Evolutionary conservation across 73 alveolate genomes (phyloP).

Genomic region (Paraurostyla sp.): DNA sequence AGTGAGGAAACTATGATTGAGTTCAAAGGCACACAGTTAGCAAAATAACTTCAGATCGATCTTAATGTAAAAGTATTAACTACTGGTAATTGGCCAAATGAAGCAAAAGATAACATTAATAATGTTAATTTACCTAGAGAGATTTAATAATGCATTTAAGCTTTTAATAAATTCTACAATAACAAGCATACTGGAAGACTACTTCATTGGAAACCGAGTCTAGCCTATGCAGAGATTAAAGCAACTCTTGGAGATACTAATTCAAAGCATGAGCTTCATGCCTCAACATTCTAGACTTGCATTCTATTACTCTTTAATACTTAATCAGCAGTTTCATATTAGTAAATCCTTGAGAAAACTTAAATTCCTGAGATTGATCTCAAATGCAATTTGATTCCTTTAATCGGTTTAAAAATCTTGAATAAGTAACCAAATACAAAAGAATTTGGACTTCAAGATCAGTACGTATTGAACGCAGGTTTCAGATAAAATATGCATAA

Average conservation of each 20-base stretch:
- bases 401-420: slow-evolving; percentile 60
- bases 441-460: slow-evolving; percentile 46
- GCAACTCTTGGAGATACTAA: slow-evolving; percentile 68
- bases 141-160: neutral
- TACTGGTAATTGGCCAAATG: slow-evolving; percentile 87
- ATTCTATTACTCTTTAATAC: slow-evolving; percentile 77
- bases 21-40: slow-evolving; percentile 55
- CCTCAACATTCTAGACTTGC: slow-evolving; percentile 79
- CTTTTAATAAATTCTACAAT: slow-evolving; percentile 72
- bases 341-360: slow-evolving; percentile 3
- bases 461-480: slow-evolving; percentile 63
- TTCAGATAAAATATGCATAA: slow-evolving; percentile 66
- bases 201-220: slow-evolving; percentile 80
- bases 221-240: slow-evolving; percentile 75
- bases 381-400: slow-evolving; percentile 73
- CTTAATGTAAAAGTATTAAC: slow-evolving; percentile 80
- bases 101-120: neutral
- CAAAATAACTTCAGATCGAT: slow-evolving; percentile 41
- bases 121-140: slow-evolving; percentile 54
- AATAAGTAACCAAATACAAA: slow-evolving; percentile 41
- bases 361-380: slow-evolving; percentile 43
- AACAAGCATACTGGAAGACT: slow-evolving; percentile 77
- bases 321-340: slow-evolving; percentile 42
- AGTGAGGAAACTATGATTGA: slow-evolving; percentile 68
- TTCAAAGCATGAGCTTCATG: slow-evolving; percentile 70